A percentile compares a stretch with the other conserved stretches of the same genome.
These are phyloP conservation scores for Bipolaris cookei DNA, from an alignment of 2,329 filamentous ascomycete genomes.

Conservation along the genomic window DNA sequence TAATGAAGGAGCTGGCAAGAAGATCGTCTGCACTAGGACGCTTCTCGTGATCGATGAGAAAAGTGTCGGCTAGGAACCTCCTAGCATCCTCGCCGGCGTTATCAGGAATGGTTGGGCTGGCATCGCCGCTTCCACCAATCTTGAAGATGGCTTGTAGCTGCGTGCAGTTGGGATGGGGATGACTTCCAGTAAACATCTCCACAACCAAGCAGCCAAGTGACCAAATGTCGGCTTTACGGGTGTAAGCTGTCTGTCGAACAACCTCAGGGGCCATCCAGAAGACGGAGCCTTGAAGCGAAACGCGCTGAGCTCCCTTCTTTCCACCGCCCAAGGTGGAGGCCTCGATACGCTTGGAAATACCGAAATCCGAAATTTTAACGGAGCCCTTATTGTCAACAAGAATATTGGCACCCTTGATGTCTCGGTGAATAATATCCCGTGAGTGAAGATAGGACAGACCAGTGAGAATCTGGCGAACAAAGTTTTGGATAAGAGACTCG, in stretches of 20 bases:
- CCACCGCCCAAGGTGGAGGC: conserved; percentile 72
- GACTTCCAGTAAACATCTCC: conserved; percentile 97
- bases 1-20: conserved; percentile 81
- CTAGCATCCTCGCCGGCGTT: conserved; percentile 83
- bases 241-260: conserved; percentile 96
- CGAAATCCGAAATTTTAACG: conserved; percentile 99
- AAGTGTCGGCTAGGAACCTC: conserved; percentile 84
- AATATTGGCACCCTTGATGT: conserved; percentile 99
- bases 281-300: conserved; percentile 92
- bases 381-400: conserved; percentile 98
- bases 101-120: conserved; percentile 86
- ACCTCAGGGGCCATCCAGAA: conserved; percentile 99
- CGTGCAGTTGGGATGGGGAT: conserved; percentile 95
- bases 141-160: conserved; percentile 99
- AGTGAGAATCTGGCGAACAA: conserved; percentile 92
- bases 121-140: conserved; percentile 82
- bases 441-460: conserved; percentile 93
- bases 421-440: conserved; percentile 94
- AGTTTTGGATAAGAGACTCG: conserved; percentile 92
- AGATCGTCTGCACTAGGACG: conserved; percentile 91
- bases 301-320: conserved; percentile 53
- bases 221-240: conserved; percentile 98
- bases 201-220: conserved; percentile 95
- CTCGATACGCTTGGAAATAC: conserved; percentile 97
- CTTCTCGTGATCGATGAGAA: conserved; percentile 93